Base-by-base conservation (phyloP, 2,329 filamentous ascomycete species). In the Talaromyces rugulosus region DNA sequence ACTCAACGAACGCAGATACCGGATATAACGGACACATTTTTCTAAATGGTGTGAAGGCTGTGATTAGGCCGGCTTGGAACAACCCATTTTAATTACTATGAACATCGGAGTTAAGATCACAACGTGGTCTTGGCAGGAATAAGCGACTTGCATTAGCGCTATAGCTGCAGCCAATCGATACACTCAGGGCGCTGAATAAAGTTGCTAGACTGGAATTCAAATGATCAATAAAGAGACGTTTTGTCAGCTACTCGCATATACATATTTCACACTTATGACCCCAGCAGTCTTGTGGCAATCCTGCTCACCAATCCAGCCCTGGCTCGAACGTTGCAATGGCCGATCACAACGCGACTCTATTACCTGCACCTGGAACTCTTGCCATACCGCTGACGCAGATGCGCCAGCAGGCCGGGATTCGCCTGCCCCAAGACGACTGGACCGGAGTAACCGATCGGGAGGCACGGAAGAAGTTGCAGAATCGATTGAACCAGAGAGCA, bases 391-490 rank as follows among this genome's bases (percentile, higher is more conserved):
- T 50, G 44, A 27, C 23, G 44, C 44, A 27, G 23, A 50, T 50
- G 44, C 44, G 44, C 44, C 44, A 50, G 23, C 44, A 50, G 23
- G 44, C n/a, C 44, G 44, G 44, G 3, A 50, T 50, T 50, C 44
- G 44, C 8, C n/a, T 27, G 7, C 57, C 42, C n/a, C 27, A 53
- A 14, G 44, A 59, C 18, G 57, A 59, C 23, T 53, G 57, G 57
- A 59, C 57, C 31, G 44, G 28, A 2, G 14, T 59, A 14, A 31
- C 57, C n/a, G n/a, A 47, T 40, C 23, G 12, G 18, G 57, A 28
- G 33, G 30, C 18, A 33, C 42, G 57, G 27, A 59, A 44, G 47
- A 59, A 59, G 42, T n/a, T 59, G 12, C 44, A 59, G 30, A 59
- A 59, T 36, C 44, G 57, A 8, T 33, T 59, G 14, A 59, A 59